Conservation (phyloP, 768 basidiomycete species). For the Asterophora lycoperdoides region DNA sequence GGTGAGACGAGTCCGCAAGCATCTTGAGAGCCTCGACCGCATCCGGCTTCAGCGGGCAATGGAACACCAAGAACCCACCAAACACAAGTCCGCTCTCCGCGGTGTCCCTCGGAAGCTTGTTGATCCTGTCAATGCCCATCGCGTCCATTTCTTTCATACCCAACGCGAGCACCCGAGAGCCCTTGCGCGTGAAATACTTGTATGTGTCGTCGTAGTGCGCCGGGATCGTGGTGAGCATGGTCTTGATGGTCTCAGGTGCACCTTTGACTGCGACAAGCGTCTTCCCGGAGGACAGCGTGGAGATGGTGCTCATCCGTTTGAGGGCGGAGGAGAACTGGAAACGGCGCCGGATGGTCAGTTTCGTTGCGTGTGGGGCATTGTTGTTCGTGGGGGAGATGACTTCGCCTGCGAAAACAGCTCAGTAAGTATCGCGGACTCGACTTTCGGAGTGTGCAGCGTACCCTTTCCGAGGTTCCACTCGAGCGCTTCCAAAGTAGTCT, state of each 20-base stretch:
- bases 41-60: conserved; percentile 93
- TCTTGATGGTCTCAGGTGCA: conserved; percentile 93
- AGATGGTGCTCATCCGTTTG: conserved; percentile 95
- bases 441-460: conserved; percentile 19
- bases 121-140: conserved; percentile 77
- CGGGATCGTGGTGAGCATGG: conserved; percentile 75
- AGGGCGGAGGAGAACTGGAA: conserved; percentile 98
- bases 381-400: conserved; percentile 56
- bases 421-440: conserved; percentile 37
- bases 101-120: conserved; percentile 75
- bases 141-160: conserved; percentile 80
- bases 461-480: conserved; percentile 82
- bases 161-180: conserved; percentile 90
- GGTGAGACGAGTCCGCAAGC: conserved; percentile 93
- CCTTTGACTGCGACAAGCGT: conserved; percentile 83
- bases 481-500: conserved; percentile 87
- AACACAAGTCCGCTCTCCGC: conserved; percentile 80
- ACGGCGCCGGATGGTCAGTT: conserved; percentile 76
- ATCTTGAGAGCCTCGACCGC: conserved; percentile 89
- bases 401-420: conserved; percentile 56
- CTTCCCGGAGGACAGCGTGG: conserved; percentile 56
- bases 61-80: conserved; percentile 98
- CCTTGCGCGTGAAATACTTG: conserved; percentile 90
- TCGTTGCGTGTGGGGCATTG: conserved; percentile 50
- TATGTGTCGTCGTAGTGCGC: conserved; percentile 88